Conservation (phyloP, 371 early-diverging fungal species). For the Actinomucor elegans region DNA sequence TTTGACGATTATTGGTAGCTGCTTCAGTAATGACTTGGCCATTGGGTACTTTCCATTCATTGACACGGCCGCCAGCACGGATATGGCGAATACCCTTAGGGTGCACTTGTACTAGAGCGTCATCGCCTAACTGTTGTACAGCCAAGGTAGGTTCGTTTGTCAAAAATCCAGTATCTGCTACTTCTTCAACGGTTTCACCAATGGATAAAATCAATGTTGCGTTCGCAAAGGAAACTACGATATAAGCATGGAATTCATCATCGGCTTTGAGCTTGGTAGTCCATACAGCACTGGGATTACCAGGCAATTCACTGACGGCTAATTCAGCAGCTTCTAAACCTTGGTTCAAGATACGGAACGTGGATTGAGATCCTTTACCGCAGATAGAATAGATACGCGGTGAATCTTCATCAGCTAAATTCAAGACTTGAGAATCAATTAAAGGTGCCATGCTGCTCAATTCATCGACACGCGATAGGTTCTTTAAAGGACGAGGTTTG, state of each 20-base stretch:
- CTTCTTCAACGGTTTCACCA: conserved; percentile 95
- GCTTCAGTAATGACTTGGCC: conserved; percentile 72
- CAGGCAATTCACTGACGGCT: conserved; percentile 91
- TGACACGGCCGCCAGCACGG: conserved; percentile 81
- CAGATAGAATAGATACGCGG: conserved; percentile 92
- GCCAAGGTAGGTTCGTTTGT: conserved; percentile 79
- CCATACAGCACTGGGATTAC: conserved; percentile 94
- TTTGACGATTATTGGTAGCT: conserved; percentile 81
- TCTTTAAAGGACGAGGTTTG: conserved; percentile 78
- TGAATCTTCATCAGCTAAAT: conserved; percentile 88
- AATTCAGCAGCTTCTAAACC: conserved; percentile 92
- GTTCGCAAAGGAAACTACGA: conserved; percentile 91
- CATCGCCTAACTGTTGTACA: conserved; percentile 85
- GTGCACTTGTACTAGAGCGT: conserved; percentile 87
- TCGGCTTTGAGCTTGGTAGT: conserved; percentile 73
- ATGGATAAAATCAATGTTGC: conserved; percentile 92
- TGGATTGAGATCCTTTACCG: conserved; percentile 81
- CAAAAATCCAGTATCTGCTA: conserved; percentile 86
- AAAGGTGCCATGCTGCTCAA: conserved; percentile 83
- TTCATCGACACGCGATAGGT: conserved; percentile 87
- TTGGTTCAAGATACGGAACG: conserved; percentile 88
- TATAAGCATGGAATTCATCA: conserved; percentile 80
- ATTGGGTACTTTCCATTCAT: conserved; percentile 92
- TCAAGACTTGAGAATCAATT: conserved; percentile 73
- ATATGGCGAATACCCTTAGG: conserved; percentile 91